A percentile compares a stretch with the other conserved stretches of the same genome.
These are phyloP conservation scores for Leonotis leonurus DNA, from an alignment of 257 asterid genomes.

Conservation along the genomic window DNA sequence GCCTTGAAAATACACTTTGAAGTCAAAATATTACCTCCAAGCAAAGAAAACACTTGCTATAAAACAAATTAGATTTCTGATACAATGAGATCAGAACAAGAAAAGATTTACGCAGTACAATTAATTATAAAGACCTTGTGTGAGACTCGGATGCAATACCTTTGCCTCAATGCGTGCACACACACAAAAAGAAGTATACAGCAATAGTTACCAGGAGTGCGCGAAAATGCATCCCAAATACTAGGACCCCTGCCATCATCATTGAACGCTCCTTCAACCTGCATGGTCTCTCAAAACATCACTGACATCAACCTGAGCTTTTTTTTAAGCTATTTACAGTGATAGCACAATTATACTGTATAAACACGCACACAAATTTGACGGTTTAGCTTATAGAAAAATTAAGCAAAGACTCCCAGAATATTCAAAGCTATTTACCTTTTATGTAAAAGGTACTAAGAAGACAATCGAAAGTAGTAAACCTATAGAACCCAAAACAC, in stretches of 20 bases:
- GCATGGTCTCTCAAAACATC: background rate
- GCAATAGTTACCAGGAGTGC: slow-evolving; percentile 29
- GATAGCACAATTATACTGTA: background rate
- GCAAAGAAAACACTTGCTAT: background rate
- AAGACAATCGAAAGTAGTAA: background rate
- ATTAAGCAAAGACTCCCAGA: background rate
- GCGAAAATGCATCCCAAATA: slow-evolving; percentile 50
- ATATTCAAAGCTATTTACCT: background rate
- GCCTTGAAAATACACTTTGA: slow-evolving; percentile 23
- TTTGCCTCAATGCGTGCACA: too few species aligned
- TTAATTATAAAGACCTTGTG: too few species aligned
- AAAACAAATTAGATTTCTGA: background rate
- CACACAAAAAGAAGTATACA: too few species aligned
- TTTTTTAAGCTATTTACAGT: background rate
- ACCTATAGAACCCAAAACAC: background rate
- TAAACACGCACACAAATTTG: background rate
- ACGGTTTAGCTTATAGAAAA: background rate
- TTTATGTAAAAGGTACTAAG: background rate
- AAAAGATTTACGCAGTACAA: too few species aligned
- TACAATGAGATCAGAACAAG: too few species aligned
- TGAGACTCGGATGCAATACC: too few species aligned
- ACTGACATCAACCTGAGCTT: background rate
- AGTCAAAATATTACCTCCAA: background rate
- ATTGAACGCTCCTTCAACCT: slow-evolving; percentile 47
- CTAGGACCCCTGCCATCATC: slow-evolving; percentile 49